Percentiles rank a stretch among this genome's conserved stretches.
These are phyloP conservation scores for Penicillium sp. DNA, from an alignment of 2,329 filamentous ascomycete species.

Conservation along the genomic window DNA sequence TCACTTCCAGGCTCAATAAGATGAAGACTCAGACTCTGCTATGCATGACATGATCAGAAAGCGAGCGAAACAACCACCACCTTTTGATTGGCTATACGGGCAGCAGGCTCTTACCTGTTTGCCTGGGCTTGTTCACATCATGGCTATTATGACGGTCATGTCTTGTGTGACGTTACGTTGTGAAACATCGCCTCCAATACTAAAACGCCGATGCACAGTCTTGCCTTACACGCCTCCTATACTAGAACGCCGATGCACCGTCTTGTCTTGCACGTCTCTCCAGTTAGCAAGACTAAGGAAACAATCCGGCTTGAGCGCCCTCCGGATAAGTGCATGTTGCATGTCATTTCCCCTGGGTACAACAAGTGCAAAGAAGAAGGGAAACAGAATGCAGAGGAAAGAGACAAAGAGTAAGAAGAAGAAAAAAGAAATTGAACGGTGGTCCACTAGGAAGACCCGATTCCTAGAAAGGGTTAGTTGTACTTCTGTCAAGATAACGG, in stretches of 20 bases:
- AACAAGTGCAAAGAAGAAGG: neutral
- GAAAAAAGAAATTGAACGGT: constrained; percentile 9
- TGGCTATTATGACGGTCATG: constrained; percentile 35
- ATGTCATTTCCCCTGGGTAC: constrained; percentile 26
- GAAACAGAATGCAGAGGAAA: neutral
- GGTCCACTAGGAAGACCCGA: neutral
- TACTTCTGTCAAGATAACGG: neutral
- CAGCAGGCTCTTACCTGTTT: constrained; percentile 27
- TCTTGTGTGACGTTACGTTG: constrained; percentile 45
- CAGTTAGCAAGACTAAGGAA: constrained; percentile 9
- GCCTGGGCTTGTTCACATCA: constrained; percentile 28
- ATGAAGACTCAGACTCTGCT: neutral
- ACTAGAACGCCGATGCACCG: constrained; percentile 34
- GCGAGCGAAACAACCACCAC: neutral
- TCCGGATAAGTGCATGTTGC: constrained; percentile 43
- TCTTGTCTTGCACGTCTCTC: constrained; percentile 25
- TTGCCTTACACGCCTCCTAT: constrained; percentile 26
- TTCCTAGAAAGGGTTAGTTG: neutral
- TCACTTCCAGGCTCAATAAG: neutral
- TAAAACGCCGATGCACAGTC: constrained; percentile 34
- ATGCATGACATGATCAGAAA: constrained; percentile 3
- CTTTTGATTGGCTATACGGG: constrained; percentile 30
- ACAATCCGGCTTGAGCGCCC: constrained; percentile 31
- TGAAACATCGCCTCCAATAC: constrained; percentile 37
- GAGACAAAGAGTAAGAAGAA: constrained; percentile 20